Evolutionary conservation across 495 filamentous ascomycete genomes (phyloP).

Genomic region (Bryoglossum gracile): DNA sequence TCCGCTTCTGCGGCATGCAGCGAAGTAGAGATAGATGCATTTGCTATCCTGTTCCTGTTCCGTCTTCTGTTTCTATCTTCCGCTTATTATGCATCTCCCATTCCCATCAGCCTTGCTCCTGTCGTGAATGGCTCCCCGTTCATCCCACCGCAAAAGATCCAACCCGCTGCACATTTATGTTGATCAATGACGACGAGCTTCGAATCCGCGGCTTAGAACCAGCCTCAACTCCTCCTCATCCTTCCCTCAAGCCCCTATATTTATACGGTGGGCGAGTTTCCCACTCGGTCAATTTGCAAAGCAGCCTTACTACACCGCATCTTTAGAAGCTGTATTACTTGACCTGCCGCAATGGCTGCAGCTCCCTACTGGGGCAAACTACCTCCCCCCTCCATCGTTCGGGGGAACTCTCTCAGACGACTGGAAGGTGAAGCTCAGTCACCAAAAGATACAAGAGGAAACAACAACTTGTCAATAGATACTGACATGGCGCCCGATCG

Average conservation of each 20-base stretch:
- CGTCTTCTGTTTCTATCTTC: slow-evolving; percentile 2
- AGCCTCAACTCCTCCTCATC: too few species aligned
- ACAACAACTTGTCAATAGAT: slow-evolving; percentile 38
- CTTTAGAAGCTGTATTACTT: too few species aligned
- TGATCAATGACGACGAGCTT: slow-evolving; percentile 15
- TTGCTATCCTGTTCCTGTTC: too few species aligned
- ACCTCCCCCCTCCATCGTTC: slow-evolving; percentile 29
- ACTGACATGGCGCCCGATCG: slow-evolving; percentile 19
- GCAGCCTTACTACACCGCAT: too few species aligned
- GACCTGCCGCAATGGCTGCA: slow-evolving; percentile 26
- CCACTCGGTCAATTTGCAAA: too few species aligned
- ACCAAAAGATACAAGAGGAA: too few species aligned
- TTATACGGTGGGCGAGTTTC: too few species aligned
- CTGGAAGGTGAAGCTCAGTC: slow-evolving; percentile 34
- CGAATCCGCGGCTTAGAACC: too few species aligned
- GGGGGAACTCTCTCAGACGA: slow-evolving; percentile 33
- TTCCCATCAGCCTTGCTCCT: background rate
- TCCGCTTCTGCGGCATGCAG: too few species aligned
- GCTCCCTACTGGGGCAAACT: slow-evolving; percentile 36
- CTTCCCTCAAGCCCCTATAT: too few species aligned
- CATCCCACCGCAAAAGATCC: slow-evolving; percentile 10
- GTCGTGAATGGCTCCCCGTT: slow-evolving; percentile 5
- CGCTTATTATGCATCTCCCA: slow-evolving; percentile 18
- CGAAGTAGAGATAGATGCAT: too few species aligned
- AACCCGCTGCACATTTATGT: too few species aligned